Evolutionary conservation across 1,284 basidiomycete genomes (phyloP).

Genomic region (Pyrrhoderma noxium): DNA sequence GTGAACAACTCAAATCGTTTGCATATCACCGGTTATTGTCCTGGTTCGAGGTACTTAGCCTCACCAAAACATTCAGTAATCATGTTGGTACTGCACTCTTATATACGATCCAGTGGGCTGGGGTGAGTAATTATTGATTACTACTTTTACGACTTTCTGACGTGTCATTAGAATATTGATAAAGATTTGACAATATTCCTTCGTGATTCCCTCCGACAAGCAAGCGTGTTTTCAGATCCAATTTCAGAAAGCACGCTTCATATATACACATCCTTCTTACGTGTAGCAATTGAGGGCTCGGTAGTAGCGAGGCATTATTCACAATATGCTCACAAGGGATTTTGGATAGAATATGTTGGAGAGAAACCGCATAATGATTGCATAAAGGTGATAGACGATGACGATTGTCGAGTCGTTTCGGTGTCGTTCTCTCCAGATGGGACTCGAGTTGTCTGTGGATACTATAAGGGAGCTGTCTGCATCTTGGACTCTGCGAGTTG

Average conservation of each 20-base stretch:
- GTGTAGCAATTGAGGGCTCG: neutral
- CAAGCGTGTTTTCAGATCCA: too few relatives aligned
- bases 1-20: slow-evolving; percentile 13
- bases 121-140: neutral
- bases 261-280: neutral
- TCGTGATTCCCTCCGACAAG: too few relatives aligned
- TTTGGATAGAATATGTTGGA: too few relatives aligned
- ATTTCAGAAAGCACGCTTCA: neutral
- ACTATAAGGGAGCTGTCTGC: too few relatives aligned
- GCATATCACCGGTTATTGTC: slow-evolving; percentile 20
- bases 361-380: too few relatives aligned
- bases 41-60: slow-evolving; percentile 27
- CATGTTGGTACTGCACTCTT: neutral
- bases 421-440: slow-evolving; percentile 19
- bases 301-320: too few relatives aligned
- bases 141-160: neutral
- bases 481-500: too few relatives aligned
- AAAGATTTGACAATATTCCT: too few relatives aligned
- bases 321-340: too few relatives aligned
- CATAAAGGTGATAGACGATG: neutral
- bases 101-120: neutral
- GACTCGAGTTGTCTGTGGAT: slow-evolving; percentile 18
- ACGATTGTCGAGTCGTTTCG: too few relatives aligned
- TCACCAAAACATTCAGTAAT: slow-evolving; percentile 9
- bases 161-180: neutral